phyloP scores from a whole-genome alignment of 139 green algal genomes.

The Tetradesmus obliquus region DNA sequence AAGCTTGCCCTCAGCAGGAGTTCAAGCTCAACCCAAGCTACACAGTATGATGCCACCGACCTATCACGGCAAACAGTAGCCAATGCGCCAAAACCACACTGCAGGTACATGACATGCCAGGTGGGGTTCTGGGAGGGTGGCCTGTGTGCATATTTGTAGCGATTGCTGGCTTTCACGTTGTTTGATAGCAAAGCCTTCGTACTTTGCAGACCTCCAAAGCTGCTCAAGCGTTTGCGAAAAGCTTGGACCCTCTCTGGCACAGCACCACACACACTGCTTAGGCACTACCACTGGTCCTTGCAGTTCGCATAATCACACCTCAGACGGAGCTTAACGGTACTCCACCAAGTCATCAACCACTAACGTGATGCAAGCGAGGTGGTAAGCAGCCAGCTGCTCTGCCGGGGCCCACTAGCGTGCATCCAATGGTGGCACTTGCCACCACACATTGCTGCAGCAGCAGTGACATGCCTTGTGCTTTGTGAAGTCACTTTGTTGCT shows the following conservation, averaged over 20 bases:
- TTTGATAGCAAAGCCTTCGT: not conserved
- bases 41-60: not conserved
- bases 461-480: not conserved
- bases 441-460: not conserved
- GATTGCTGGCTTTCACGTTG: not conserved
- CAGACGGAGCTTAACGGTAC: not conserved
- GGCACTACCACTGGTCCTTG: not conserved
- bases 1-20: not conserved
- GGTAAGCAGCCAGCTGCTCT: not conserved
- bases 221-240: not conserved
- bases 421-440: not conserved
- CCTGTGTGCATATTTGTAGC: not conserved
- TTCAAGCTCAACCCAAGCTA: not conserved
- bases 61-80: not conserved
- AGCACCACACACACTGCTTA: not conserved
- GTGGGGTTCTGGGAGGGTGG: not conserved
- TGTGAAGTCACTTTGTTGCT: not conserved
- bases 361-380: not conserved
- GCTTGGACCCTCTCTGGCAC: not conserved
- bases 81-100: not conserved
- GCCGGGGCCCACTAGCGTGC: not conserved
- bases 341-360: not conserved
- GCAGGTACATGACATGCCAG: not conserved
- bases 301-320: not conserved
- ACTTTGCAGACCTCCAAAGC: not conserved